Evolutionary conservation across 371 early-diverging fungal genomes (phyloP).

Genomic region (Mortierella sp.): DNA sequence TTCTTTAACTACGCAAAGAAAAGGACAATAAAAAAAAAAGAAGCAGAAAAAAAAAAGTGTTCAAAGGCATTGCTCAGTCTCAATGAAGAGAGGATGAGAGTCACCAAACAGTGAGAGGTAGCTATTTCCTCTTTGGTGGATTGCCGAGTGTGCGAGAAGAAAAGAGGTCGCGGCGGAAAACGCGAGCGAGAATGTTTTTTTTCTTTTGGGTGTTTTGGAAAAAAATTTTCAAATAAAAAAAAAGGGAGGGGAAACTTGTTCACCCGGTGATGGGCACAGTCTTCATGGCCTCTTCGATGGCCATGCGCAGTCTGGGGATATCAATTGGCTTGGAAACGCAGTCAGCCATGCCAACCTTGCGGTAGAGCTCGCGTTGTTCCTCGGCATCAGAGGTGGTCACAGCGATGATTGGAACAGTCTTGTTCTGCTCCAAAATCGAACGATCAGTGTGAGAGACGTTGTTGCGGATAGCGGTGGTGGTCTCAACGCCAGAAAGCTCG

Average conservation of each 20-base stretch:
- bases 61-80: too few species aligned
- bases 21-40: too few species aligned
- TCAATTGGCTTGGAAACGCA: slow-evolving; percentile 57
- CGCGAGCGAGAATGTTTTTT: neutral
- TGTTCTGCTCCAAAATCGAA: slow-evolving; percentile 64
- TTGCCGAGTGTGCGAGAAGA: too few species aligned
- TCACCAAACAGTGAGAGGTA: too few species aligned
- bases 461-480: slow-evolving; percentile 63
- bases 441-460: slow-evolving; percentile 51
- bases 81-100: too few species aligned
- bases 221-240: slow-evolving; percentile 1
- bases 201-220: neutral
- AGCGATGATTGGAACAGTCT: slow-evolving; percentile 72
- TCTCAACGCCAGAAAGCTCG: slow-evolving; percentile 66
- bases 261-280: slow-evolving; percentile 12
- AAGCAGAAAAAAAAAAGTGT: too few species aligned
- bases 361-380: slow-evolving; percentile 56
- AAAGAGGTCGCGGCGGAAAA: neutral
- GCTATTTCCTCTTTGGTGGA: too few species aligned
- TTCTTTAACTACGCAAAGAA: too few species aligned
- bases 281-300: slow-evolving; percentile 40
- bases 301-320: slow-evolving; percentile 46
- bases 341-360: slow-evolving; percentile 55
- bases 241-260: slow-evolving; percentile 18
- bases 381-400: slow-evolving; percentile 68